phyloP scores from a whole-genome alignment of 164 flowering plant genomes.

The grape (Vitis vinifera) region ASM3070453v1 NC_081820.1:2156501-2157000 shows the following conservation, averaged over 20 bases:
- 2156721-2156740: slow-evolving; percentile 73
- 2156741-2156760: slow-evolving; percentile 64
- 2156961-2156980: slow-evolving; percentile 62
- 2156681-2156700: slow-evolving; percentile 69
- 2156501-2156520: slow-evolving; percentile 34
- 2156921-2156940: slow-evolving; percentile 85
- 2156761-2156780: slow-evolving; percentile 63
- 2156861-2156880: slow-evolving; percentile 63
- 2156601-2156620: slow-evolving; percentile 70
- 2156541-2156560: slow-evolving; percentile 23
- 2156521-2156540: slow-evolving; percentile 46
- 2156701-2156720: slow-evolving; percentile 41
- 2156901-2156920: slow-evolving; percentile 65
- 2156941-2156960: slow-evolving; percentile 81
- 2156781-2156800: slow-evolving; percentile 75
- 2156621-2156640: slow-evolving; percentile 56
- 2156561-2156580: slow-evolving; percentile 48
- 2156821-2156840: slow-evolving; percentile 71
- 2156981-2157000: slow-evolving; percentile 63
- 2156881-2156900: slow-evolving; percentile 48
- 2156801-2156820: slow-evolving; percentile 51
- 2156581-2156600: slow-evolving; percentile 53
- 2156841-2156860: slow-evolving; percentile 70
- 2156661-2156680: slow-evolving; percentile 48
- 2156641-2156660: slow-evolving; percentile 67